Evolutionary conservation across 2,329 filamentous ascomycete genomes (phyloP).

Genomic region (Paraconiothyrium sp.): DNA sequence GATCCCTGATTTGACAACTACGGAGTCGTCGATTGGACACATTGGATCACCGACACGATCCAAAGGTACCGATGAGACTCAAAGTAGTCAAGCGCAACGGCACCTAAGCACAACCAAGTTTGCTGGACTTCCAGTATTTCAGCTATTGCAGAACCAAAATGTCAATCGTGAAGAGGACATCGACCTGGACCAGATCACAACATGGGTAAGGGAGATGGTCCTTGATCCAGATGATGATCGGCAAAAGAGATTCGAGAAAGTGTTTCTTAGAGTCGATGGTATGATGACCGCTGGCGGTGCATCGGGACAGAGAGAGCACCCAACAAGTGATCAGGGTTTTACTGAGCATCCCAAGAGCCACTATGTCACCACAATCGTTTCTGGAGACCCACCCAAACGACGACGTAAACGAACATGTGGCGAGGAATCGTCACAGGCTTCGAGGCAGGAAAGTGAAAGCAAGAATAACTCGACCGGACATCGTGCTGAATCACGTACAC

Average conservation of each 20-base stretch:
- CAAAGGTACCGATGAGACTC: not conserved
- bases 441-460: not conserved
- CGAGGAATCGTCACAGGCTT: not conserved
- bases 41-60: not conserved
- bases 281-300: not conserved
- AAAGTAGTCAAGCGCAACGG: not conserved
- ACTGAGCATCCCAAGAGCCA: too few species aligned
- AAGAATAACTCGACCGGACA: not conserved
- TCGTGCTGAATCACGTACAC: not conserved
- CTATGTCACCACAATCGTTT: too few species aligned
- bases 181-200: not conserved
- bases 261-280: not conserved
- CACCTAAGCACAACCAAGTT: not conserved
- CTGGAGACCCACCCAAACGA: too few species aligned
- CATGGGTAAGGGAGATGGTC: not conserved
- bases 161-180: not conserved
- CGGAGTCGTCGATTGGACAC: too few species aligned
- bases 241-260: not conserved
- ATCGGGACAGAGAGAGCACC: too few species aligned
- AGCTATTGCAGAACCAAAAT: not conserved
- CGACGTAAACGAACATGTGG: too few species aligned
- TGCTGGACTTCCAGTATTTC: not conserved
- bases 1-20: too few species aligned
- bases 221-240: not conserved
- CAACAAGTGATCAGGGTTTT: too few species aligned